phyloP scores from a whole-genome alignment of 768 basidiomycete genomes.

The Lyophyllum atratum region DNA sequence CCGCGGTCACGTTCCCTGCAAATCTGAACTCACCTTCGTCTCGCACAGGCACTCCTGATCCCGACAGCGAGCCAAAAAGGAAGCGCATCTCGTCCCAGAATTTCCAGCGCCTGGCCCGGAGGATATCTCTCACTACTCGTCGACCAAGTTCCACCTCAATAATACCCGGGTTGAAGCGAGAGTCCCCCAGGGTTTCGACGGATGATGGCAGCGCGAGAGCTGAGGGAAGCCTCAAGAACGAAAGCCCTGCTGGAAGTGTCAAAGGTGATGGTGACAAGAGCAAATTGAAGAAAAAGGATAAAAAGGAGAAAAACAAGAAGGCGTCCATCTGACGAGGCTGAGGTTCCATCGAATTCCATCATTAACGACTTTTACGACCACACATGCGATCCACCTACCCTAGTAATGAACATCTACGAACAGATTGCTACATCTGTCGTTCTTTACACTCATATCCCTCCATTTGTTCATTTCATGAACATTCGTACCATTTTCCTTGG shows the following conservation, averaged over 20 bases:
- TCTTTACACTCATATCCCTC: constrained; percentile 1
- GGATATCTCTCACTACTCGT: constrained; percentile 66
- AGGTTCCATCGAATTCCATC: constrained; percentile 3
- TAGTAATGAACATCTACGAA: constrained; percentile 20
- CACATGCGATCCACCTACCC: constrained; percentile 15
- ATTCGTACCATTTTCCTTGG: neutral
- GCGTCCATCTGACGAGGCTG: constrained; percentile 26
- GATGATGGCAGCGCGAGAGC: constrained; percentile 45
- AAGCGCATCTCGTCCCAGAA: constrained; percentile 85
- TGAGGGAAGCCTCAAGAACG: constrained; percentile 44
- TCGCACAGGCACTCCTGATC: constrained; percentile 72
- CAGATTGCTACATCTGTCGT: neutral
- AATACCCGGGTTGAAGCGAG: constrained; percentile 56
- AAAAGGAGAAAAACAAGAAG: constrained; percentile 62
- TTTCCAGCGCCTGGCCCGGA: constrained; percentile 77
- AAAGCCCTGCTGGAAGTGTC: constrained; percentile 60
- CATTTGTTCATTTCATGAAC: neutral
- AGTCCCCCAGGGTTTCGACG: constrained; percentile 44
- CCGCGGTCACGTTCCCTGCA: constrained; percentile 70
- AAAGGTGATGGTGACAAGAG: constrained; percentile 50
- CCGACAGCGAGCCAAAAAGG: constrained; percentile 73
- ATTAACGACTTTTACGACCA: constrained; percentile 28
- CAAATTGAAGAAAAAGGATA: constrained; percentile 59
- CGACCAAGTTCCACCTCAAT: constrained; percentile 57
- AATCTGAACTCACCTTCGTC: constrained; percentile 60